Evolutionary conservation across 176 grass and related monocot species (phyloP).

Genomic region (Oryza glumipatula): DNA sequence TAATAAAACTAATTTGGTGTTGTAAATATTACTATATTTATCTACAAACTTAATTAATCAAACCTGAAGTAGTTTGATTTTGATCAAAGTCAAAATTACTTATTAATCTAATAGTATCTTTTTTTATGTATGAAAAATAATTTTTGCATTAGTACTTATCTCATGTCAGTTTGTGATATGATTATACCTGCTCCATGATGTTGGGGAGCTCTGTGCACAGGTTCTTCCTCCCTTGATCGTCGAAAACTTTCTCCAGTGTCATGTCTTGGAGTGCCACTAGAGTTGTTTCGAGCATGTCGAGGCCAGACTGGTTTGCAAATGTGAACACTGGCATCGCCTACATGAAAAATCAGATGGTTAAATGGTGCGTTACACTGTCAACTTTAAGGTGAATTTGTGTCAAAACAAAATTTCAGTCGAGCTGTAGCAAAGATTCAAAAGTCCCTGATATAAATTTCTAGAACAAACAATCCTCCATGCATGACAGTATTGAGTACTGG

Average conservation of each 20-base stretch:
- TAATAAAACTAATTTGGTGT: no score
- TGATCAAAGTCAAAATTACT: no score
- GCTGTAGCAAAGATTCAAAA: neutral
- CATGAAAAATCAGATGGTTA: neutral
- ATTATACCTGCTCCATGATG: conserved; percentile 62
- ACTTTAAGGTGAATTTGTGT: neutral
- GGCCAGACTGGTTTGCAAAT: conserved; percentile 87
- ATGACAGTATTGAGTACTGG: no score
- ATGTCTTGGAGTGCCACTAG: conserved; percentile 74
- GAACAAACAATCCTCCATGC: neutral
- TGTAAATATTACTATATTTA: no score
- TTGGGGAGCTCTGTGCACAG: conserved; percentile 71
- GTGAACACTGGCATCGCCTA: conserved; percentile 74
- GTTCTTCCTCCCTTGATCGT: conserved; percentile 65
- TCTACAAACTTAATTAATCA: no score
- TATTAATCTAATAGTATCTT: no score
- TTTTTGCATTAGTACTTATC: no score
- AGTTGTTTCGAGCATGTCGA: conserved; percentile 94
- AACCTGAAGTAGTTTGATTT: no score
- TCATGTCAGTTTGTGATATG: no score
- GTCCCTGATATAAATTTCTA: neutral
- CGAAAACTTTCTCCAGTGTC: conserved; percentile 69
- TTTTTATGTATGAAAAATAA: no score
- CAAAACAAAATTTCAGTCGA: neutral
- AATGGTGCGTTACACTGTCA: no score